Base-by-base conservation (phyloP, 1,284 basidiomycete genomes). In the Fereydounia khargensis region DNA sequence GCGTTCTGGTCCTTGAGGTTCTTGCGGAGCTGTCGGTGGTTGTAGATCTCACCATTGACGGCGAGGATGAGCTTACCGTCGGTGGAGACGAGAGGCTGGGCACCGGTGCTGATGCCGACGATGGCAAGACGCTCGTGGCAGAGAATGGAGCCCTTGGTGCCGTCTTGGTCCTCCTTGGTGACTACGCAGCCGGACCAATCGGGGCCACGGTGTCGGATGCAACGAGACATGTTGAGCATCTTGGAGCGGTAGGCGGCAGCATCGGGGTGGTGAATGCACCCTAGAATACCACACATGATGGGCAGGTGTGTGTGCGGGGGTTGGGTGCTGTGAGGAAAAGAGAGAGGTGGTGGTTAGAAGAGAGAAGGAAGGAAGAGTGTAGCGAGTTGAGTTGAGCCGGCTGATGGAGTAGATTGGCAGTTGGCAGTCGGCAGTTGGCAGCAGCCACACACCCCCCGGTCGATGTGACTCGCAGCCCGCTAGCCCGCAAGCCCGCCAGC, bases 31-130 rank as follows among this genome's bases (percentile, higher is more conserved):
- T 85, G 82, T 50, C 90, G 79, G 77, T 98, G 90, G 82, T 98
- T 99, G 83, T 99, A 99, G 72, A 98, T 98, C 79, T 99, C 95
- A 44, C 95, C 95, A 79, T 98, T 99, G 76, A 98, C 95, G 50
- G 89, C 86, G 44, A 99, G 86, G 67, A 88, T 83, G 62, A 87
- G 77, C 73, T 87, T 88, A 47, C 86, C 87, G 68, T 97, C 91
- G 37, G 88, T 84, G 78, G 87, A 91, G 59, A 87, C 79, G 44
- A 99, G 83, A 18, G 95, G 95, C 77, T 99, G 95, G 30, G 95
- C 95, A 66, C 95, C 95, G 22, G 91, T 89, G 77, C 97, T 94
- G 65, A 99, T 91, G 73, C 95, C 95, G 54, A 98, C 95, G 76
- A 99, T 90, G 33, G 95, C 95, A 42, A 99, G 82, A 61, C 78